Percentiles rank a stretch among this genome's conserved stretches.
These are phyloP conservation scores for Cryphonectria japonica DNA, from an alignment of 2,329 filamentous ascomycete genomes.

Conservation along the genomic window DNA sequence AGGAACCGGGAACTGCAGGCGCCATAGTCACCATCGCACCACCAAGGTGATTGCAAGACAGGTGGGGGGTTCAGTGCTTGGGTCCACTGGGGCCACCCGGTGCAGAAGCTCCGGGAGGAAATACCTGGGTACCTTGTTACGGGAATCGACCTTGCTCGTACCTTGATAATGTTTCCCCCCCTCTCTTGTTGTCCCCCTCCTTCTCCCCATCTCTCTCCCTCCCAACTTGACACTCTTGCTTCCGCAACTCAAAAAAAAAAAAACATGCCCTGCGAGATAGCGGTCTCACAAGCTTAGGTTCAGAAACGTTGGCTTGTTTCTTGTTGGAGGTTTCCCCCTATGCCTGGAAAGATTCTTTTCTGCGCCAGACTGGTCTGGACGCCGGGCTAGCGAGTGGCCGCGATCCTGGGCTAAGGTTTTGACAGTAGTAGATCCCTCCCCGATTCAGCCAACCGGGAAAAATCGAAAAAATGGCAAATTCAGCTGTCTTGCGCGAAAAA, in stretches of 20 bases:
- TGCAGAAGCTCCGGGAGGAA: conserved; percentile 1
- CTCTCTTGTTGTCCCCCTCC: too few relatives aligned
- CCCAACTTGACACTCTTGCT: not conserved
- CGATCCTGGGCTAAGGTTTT: not conserved
- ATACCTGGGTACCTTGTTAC: not conserved
- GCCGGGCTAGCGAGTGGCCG: not conserved
- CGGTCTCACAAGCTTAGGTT: too few relatives aligned
- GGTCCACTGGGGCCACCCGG: not conserved
- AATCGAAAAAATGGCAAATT: not conserved
- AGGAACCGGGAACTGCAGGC: not conserved
- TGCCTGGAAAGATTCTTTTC: not conserved
- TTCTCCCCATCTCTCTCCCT: not conserved
- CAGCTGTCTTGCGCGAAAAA: not conserved
- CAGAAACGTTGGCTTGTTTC: not conserved
- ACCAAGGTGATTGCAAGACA: not conserved
- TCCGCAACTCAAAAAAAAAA: not conserved
- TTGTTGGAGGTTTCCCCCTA: not conserved
- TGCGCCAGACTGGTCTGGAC: conserved; percentile 11
- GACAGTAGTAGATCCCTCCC: conserved; percentile 3
- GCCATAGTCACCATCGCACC: not conserved
- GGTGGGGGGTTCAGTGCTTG: not conserved
- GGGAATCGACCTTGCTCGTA: not conserved
- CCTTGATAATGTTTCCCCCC: not conserved
- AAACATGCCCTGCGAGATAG: not conserved
- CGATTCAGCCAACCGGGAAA: not conserved